A percentile compares a stretch with the other conserved stretches of the same genome.
phyloP scores from a whole-genome alignment of 768 basidiomycete species.

The Solioccasus polychromus region DNA sequence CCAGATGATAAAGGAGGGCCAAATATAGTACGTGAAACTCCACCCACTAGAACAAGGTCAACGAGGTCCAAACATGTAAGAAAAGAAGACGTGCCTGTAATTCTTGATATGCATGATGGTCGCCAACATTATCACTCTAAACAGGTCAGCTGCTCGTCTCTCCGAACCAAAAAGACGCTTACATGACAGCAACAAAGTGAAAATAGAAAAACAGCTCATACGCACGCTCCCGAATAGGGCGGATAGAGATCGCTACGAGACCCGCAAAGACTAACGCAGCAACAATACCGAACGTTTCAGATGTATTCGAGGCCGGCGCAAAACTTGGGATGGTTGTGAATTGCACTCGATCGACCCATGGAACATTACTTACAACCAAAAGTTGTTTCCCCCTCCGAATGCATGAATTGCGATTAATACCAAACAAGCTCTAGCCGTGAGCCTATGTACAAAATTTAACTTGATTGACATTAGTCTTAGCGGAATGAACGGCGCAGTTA shows the following conservation, averaged over 20 bases:
- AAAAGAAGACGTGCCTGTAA: constrained; percentile 30
- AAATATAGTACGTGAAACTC: constrained; percentile 34
- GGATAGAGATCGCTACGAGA: constrained; percentile 42
- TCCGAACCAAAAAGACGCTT: too few relatives aligned
- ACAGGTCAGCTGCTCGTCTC: constrained; percentile 40
- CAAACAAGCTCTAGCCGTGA: constrained; percentile 42
- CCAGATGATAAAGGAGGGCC: constrained; percentile 54
- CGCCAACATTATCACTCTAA: constrained; percentile 31
- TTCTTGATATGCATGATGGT: constrained; percentile 39
- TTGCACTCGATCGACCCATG: background rate
- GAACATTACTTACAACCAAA: constrained; percentile 9
- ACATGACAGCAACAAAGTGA: constrained; percentile 45
- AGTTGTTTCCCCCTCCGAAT: constrained; percentile 19
- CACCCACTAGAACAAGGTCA: constrained; percentile 18
- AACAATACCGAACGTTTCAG: constrained; percentile 31
- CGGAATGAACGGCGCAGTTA: background rate
- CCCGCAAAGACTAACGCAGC: constrained; percentile 38
- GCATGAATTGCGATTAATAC: constrained; percentile 50
- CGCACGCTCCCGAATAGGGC: constrained; percentile 44
- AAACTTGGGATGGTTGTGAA: constrained; percentile 7
- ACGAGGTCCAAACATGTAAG: too few relatives aligned
- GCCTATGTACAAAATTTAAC: constrained; percentile 44
- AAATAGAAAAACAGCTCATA: constrained; percentile 51
- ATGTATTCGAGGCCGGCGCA: background rate
- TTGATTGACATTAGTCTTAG: constrained; percentile 3